Conservation (phyloP, 345 rosid species). For the Aurinia saxatilis region DNA sequence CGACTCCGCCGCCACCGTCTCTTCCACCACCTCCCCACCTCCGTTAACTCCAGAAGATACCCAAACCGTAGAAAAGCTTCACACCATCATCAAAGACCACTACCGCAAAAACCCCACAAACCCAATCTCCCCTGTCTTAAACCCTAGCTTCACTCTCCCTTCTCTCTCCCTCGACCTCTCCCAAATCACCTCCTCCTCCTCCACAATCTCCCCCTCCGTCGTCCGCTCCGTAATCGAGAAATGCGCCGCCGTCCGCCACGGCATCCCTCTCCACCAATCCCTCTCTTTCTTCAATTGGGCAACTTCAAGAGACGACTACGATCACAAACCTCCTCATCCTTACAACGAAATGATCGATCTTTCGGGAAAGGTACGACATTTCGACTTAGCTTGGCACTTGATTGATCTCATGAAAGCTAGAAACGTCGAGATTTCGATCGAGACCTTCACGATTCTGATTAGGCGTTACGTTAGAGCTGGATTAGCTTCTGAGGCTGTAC, state of each 20-base stretch:
- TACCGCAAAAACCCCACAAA: conserved; percentile 60
- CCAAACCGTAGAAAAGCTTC: conserved; percentile 41
- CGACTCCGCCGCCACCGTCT: conserved; percentile 21
- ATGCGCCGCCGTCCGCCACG: conserved; percentile 65
- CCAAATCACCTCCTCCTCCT: conserved; percentile 33
- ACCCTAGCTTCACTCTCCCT: conserved; percentile 44
- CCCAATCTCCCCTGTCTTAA: conserved; percentile 31
- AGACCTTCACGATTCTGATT: conserved; percentile 61
- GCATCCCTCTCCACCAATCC: conserved; percentile 65
- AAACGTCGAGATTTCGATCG: conserved; percentile 40
- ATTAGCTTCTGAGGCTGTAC: conserved; percentile 79
- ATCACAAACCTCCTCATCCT: conserved; percentile 39
- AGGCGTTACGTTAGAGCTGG: conserved; percentile 91
- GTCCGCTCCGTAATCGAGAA: conserved; percentile 52
- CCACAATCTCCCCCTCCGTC: conserved; percentile 42
- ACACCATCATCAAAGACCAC: conserved; percentile 69
- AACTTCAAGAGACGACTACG: conserved; percentile 30
- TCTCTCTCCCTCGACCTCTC: conserved; percentile 63
- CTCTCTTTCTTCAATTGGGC: conserved; percentile 91
- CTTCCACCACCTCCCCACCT: not conserved
- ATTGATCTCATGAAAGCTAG: conserved; percentile 66
- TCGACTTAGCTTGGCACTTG: conserved; percentile 72
- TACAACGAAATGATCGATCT: conserved; percentile 86
- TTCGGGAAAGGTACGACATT: conserved; percentile 69
- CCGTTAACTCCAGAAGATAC: conserved; percentile 44